Conservation (phyloP, 495 filamentous ascomycete species). For the Penicillium maclennaniae region DNA sequence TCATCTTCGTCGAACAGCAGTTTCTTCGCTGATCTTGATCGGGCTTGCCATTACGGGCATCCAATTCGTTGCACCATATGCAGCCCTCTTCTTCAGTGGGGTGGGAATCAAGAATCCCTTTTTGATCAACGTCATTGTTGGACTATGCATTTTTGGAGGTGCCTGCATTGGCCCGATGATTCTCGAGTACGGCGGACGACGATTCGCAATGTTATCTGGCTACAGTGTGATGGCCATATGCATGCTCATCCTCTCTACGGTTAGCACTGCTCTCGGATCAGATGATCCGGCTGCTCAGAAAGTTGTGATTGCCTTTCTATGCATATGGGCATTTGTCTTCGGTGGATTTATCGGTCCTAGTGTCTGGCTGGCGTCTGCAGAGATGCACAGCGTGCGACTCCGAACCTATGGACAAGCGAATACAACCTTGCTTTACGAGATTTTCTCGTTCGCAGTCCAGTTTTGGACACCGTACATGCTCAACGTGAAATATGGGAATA, state of each 20-base stretch:
- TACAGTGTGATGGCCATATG: constrained; percentile 4
- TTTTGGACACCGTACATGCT: constrained; percentile 12
- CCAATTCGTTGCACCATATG: constrained; percentile 4
- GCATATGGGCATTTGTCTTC: constrained; percentile 7
- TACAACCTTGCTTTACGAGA: constrained; percentile 4
- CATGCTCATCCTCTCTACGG: constrained; percentile 5
- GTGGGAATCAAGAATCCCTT: constrained; percentile 7
- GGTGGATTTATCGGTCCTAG: constrained; percentile 5
- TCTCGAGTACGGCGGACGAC: constrained; percentile 4
- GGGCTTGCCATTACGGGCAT: constrained; percentile 4
- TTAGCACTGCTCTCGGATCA: constrained; percentile 2
- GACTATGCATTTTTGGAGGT: constrained; percentile 6
- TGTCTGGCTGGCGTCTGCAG: constrained; percentile 1
- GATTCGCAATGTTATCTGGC: constrained; percentile 4
- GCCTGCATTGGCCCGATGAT: background rate
- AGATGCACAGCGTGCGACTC: constrained; percentile 7
- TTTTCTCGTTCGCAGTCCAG: background rate
- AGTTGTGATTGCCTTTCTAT: constrained; percentile 7
- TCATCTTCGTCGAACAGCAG: constrained; percentile 1
- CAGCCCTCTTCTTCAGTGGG: constrained; percentile 4
- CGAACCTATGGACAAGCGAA: constrained; percentile 9
- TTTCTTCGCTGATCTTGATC: constrained; percentile 1
- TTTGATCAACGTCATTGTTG: constrained; percentile 4
- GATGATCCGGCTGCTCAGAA: background rate
- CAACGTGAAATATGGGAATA: constrained; percentile 6